Evolutionary conservation across 805 yeast genomes (phyloP), one percentile per base, ranked within the genome.

Genomic region (Kurtzmaniella cleridarum): DNA sequence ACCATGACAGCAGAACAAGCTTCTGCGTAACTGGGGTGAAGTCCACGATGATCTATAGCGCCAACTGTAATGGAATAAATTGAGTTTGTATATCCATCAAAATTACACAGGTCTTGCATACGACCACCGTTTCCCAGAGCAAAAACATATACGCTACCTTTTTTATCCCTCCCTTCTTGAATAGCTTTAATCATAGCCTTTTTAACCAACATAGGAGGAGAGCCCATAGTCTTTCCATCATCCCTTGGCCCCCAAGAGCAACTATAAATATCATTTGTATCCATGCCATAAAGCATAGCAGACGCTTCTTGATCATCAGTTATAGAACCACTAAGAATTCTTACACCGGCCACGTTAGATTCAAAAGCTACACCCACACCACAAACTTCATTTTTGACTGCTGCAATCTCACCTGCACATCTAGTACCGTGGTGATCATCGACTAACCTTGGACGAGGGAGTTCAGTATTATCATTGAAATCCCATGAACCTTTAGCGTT

Each of bases 191-290:
- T 57, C 59, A 93, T 73, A 1, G 98, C 95, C 44, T 85, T 79
- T 51, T 77, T 75, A 5, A 91, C 96, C 23, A 91, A 52, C 27
- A 66, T 58, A 17, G 86, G 85, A 0, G 98, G 98, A 3, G 78
- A 93, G 38, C 86, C 89, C 73, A 93, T 77, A 1, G 95, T 76
- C 41, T 60, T 71, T 0, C 98, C 98, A 57, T 91, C 86, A 59
- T 93, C 98, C 2, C 88, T 76, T 2, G 98, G 98, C 6, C 98
- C 98, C 98, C 98, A 93, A 3, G 96, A 88, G 60, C 98, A 93
- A 3, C 96, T 86, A 58, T 89, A 93, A 30, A 93, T 93, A 59
- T 93, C 96, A 60, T 93, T 93, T 20, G 78, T 75, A 44, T 87
- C 90, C 46, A 84, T 65, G 0, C 80, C 90, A 60, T 85, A 84